Base-by-base conservation (phyloP, 805 yeast species). In the Candida nanaspora region DNA sequence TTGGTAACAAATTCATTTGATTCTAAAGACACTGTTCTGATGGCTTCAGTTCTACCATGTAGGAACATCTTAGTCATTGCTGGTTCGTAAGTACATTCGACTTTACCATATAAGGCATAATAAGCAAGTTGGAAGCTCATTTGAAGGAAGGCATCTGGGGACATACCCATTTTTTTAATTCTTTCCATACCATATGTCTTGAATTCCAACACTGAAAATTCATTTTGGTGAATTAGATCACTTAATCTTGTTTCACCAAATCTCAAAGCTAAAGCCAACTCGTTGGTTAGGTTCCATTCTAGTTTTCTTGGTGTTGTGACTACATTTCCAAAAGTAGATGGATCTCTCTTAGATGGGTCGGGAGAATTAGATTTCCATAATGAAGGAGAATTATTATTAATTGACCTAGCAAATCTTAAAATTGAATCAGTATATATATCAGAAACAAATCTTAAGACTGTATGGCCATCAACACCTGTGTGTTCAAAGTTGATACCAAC, bases 381-480 rank as follows among this genome's bases (percentile, higher is more conserved):
- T 6, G 84, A 75, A 2, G 91, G 91, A 2, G 86, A 69, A 46
- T 81, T 80, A 45, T 76, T 76, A 50, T 88, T 86, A 52, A 88
- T 87, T 13, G 84, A 72, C 52, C 76, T 80, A 9, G 96, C 96
- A 69, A 87, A 88, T 37, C 89, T 74, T 46, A 88, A 66, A 40
- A 88, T 86, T 1, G 95, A 82, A 58, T 88, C 97, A 0, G 96
- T 88, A 58, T 88, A 88, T 41, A 88, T 84, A 60, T 88, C 96
- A 31, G 87, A 78, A 13, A 87, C 95, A 66, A 84, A 82, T 47
- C 96, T 66, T 49, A 88, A 66, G 4, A 88, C 95, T 0, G 97
- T 88, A 60, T 88, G 96, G 42, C 97, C 97, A 62, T 88, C 97
- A 22, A 88, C 94, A 50, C 96, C 96, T 0, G 97, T 84, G 56